These are phyloP conservation scores for Ammopiptanthus mongolicus DNA, from an alignment of 306 rosid species.

Conservation along the genomic window DNA sequence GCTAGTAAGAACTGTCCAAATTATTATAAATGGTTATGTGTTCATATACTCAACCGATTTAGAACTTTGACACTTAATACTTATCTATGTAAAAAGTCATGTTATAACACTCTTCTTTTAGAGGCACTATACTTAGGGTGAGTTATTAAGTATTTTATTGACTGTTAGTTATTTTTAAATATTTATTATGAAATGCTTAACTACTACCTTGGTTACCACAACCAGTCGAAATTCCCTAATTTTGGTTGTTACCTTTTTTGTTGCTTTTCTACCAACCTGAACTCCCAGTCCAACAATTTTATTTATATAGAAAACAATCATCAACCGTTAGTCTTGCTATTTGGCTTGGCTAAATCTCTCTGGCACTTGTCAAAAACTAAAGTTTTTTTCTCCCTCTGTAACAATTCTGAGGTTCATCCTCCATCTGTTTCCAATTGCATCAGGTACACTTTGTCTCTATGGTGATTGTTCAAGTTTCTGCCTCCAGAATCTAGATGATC, in stretches of 20 bases:
- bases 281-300: constrained; percentile 16
- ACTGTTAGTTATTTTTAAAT: too few relatives aligned
- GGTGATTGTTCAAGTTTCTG: background rate
- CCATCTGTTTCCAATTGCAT: constrained; percentile 30
- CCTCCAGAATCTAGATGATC: background rate
- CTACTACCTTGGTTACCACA: too few relatives aligned
- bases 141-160: too few relatives aligned
- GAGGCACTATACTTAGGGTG: too few relatives aligned
- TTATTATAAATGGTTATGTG: too few relatives aligned
- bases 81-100: too few relatives aligned
- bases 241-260: constrained; percentile 17
- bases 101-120: too few relatives aligned
- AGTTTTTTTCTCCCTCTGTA: constrained; percentile 21
- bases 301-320: constrained; percentile 17
- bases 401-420: constrained; percentile 26
- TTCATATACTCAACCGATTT: too few relatives aligned
- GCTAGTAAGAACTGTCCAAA: too few relatives aligned
- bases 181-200: too few relatives aligned
- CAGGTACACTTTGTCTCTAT: constrained; percentile 27
- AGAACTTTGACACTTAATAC: too few relatives aligned
- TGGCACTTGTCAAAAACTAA: constrained; percentile 26
- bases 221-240: too few relatives aligned
- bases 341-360: constrained; percentile 21
- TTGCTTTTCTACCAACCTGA: constrained; percentile 38
- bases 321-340: constrained; percentile 24